Percentiles rank a stretch among this genome's conserved stretches.
Evolutionary conservation across 768 basidiomycete species (phyloP).

Genomic region (Boletus pseudo-olivaceus): DNA sequence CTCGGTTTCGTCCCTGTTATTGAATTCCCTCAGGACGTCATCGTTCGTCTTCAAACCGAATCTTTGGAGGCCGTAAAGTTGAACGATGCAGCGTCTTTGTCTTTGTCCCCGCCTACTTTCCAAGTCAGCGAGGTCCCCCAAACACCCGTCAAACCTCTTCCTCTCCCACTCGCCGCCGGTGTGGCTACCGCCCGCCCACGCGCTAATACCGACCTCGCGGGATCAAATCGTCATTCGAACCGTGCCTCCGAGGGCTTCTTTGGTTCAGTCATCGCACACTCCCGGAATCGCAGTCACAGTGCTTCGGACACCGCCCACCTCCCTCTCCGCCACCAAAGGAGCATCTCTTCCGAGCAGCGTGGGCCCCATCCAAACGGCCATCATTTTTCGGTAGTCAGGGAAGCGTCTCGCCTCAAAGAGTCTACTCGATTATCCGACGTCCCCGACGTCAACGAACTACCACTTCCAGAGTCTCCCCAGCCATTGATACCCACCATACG

Average conservation of each 20-base stretch:
- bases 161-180: neutral
- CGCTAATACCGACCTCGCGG: conserved; percentile 24
- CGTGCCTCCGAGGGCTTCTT: conserved; percentile 9
- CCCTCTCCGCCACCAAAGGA: conserved; percentile 1
- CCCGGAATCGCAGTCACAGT: conserved; percentile 22
- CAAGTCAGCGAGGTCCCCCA: neutral
- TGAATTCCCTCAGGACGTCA: neutral
- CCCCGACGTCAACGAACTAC: conserved; percentile 2
- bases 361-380: neutral
- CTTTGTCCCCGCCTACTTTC: neutral
- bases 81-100: neutral
- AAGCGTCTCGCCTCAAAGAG: conserved; percentile 7
- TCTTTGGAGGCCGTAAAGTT: neutral
- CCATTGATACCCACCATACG: conserved; percentile 33
- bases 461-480: neutral
- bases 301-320: neutral
- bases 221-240: conserved; percentile 5
- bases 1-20: conserved; percentile 38
- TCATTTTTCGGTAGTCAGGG: neutral
- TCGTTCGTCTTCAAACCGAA: neutral
- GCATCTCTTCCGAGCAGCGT: conserved; percentile 1
- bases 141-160: conserved; percentile 5
- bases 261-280: conserved; percentile 5
- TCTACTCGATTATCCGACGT: conserved; percentile 1
- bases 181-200: conserved; percentile 15